Percentiles rank a stretch among this genome's conserved stretches.
These are phyloP conservation scores for Sporothrix euskadiensis DNA, from an alignment of 2,329 filamentous ascomycete genomes.

Conservation along the genomic window DNA sequence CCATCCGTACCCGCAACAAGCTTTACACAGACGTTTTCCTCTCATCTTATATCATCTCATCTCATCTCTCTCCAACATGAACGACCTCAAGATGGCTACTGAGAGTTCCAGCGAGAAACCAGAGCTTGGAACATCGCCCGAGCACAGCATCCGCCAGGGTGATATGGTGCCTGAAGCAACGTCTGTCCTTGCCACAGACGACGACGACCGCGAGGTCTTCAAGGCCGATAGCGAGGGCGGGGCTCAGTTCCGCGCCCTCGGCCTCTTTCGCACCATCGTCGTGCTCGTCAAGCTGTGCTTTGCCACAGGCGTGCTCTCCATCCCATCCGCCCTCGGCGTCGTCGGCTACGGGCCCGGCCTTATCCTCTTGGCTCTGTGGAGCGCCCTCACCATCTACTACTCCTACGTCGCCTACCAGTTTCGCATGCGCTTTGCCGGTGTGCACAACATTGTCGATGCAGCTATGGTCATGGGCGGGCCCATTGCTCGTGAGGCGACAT, in stretches of 20 bases:
- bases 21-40: not conserved
- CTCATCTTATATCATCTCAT: not conserved
- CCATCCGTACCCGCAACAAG: not conserved
- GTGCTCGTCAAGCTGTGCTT: conserved; percentile 50
- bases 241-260: conserved; percentile 48
- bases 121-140: not conserved
- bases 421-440: conserved; percentile 43
- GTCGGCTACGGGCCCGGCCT: conserved; percentile 54
- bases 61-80: not conserved
- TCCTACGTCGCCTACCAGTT: conserved; percentile 46
- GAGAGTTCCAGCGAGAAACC: conserved; percentile 19
- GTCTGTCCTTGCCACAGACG: not conserved
- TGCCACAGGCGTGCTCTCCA: conserved; percentile 61
- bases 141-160: conserved; percentile 17
- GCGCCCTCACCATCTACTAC: conserved; percentile 71
- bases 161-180: not conserved
- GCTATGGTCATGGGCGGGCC: conserved; percentile 56
- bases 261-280: conserved; percentile 48
- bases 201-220: conserved; percentile 34
- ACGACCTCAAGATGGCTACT: conserved; percentile 14
- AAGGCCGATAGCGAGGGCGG: conserved; percentile 8
- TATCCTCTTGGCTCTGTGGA: conserved; percentile 61
- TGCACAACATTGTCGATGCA: conserved; percentile 55
- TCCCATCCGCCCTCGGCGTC: conserved; percentile 66
- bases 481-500: conserved; percentile 50